Base-by-base conservation (phyloP, 2,329 filamentous ascomycete species). In the Penicillium concentricum region DNA sequence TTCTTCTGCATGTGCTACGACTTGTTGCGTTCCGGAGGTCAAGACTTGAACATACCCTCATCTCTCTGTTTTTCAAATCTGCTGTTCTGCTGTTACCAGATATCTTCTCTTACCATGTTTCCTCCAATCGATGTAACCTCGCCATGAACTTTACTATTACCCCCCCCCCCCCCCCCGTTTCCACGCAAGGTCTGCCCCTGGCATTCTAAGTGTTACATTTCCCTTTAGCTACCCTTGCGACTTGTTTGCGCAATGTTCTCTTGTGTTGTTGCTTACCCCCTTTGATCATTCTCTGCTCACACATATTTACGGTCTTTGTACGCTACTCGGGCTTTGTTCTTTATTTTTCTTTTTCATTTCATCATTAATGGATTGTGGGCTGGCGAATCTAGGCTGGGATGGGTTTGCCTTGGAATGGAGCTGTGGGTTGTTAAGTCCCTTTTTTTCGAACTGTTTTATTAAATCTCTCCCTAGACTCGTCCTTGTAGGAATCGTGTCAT, bases 351-450 rank as follows among this genome's bases (percentile, higher is more conserved):
- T 47, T 59, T 61, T 53, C 60, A 55, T 56, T 64, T 61, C 65
- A 67, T 69, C 59, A 47, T 69, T 66, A 67, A 61, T 56, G 63
- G 62, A 61, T 35, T 34, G 44, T 63, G 62, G 64, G 60, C 60
- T 60, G 69, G 69, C 69, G 69, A 71, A 62, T 63, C 54, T 65
- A 61, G 65, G 67, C 56, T 67, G 63, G 70, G 61, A 59, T 65
- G 65, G 66, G 58, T 67, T 66, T 60, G 39, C 61, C 58, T 55
- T 59, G 60, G 54, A 57, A 61, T 60, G 61, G 62, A 65, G 58
- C 69, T 61, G 57, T 49, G 59, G 65, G 56, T 59, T 64, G 67
- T 63, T 66, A 60, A 57, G 61, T 35, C 42, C 10, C 13, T 44
- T 12, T 15, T 38, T 37, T 30, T n/a, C 2, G 46, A 46, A 35